Evolutionary conservation across 2,329 filamentous ascomycete species (phyloP), one percentile per base, ranked within the genome.

Genomic region (Drechslerella stenobrocha): DNA sequence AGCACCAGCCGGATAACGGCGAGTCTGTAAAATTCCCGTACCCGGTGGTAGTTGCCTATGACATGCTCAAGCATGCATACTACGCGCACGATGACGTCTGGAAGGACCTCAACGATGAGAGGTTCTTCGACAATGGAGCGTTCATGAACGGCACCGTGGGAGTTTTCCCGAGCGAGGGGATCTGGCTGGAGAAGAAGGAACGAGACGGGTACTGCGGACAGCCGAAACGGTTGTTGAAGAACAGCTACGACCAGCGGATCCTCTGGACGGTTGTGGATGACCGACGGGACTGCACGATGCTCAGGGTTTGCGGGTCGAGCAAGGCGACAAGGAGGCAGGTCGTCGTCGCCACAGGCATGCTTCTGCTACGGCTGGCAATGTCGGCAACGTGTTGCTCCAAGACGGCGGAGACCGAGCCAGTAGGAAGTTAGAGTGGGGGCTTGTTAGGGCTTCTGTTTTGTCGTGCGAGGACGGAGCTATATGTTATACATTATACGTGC

Each of bases 71-170:
- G 34, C 63, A 67, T 51, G 42, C 55, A 4, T 67, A 60, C 23
- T 67, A 67, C 34, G 55, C 63, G 7, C 63, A 67, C 22, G 55
- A 67, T 13, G 50, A 53, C 15, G 50, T 67, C 50, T 67, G 55
- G 63, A 60, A 15, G n/a, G 63, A 67, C 32, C 50, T 67, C 6
- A 67, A 60, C 23, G 45, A 67, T 26, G 63, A 67, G 6, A 18
- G 40, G 2, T 67, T 67, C 30, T 67, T 67, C 15, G 63, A 67
- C 37, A 56, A 51, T 7, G 55, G 63, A 2, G 63, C 55, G 0
- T 67, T 67, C n/a, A 67, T 67, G 63, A 67, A 67, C n/a, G 63
- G 50, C 11, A 60, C 63, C 0, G 9, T 67, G 22, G 46, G 55
- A 1, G 51, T 67, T 6, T 67, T 67, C 23, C 55, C 55, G 2